A percentile compares a stretch with the other conserved stretches of the same genome.
Evolutionary conservation across 2,329 filamentous ascomycete species (phyloP).

Genomic region (Fulvia fulva): DNA sequence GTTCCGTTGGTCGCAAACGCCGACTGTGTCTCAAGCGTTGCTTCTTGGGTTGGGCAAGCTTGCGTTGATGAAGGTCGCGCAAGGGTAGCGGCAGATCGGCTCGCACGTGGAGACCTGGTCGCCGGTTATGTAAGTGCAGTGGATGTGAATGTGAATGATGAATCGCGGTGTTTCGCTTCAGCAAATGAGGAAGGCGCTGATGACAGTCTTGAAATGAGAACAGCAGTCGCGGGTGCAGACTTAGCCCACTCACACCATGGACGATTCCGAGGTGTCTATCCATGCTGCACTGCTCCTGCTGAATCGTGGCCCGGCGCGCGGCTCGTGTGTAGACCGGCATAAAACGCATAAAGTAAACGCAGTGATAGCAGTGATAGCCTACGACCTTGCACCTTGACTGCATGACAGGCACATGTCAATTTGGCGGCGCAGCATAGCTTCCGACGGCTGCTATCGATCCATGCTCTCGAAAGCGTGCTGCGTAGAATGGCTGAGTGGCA

Average conservation of each 20-base stretch:
- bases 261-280: neutral
- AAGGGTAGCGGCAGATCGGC: neutral
- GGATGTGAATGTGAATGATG: neutral
- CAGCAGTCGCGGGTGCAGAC: no score
- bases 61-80: neutral
- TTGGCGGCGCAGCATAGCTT: neutral
- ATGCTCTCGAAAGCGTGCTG: neutral
- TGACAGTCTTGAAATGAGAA: no score
- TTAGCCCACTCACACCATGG: no score
- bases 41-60: neutral
- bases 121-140: neutral
- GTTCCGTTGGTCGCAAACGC: constrained; percentile 2
- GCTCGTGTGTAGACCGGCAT: neutral
- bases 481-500: constrained; percentile 2
- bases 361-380: constrained; percentile 3
- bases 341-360: constrained; percentile 8
- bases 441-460: neutral
- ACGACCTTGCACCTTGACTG: neutral
- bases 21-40: constrained; percentile 7
- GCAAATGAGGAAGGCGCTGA: no score
- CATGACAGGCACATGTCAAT: neutral
- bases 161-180: no score
- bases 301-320: constrained; percentile 1
- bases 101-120: neutral
- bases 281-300: neutral